Evolutionary conservation across 257 asterid genomes (phyloP).

Genomic region (Solanum verrucosum): DNA sequence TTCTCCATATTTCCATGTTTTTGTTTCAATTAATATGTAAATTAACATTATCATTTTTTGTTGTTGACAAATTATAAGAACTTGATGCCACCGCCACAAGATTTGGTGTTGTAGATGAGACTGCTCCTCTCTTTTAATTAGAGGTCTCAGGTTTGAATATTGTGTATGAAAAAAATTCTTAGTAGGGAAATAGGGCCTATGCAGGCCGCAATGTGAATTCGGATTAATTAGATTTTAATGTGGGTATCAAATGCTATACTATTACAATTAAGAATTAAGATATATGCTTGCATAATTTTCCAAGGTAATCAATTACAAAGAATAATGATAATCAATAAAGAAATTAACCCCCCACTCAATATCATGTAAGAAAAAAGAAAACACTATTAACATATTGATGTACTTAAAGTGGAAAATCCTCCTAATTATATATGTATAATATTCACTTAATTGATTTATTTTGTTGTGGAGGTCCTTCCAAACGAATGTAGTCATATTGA

Average conservation of each 20-base stretch:
- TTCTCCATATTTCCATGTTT: neutral
- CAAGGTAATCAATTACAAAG: neutral
- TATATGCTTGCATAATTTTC: neutral
- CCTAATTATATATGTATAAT: neutral
- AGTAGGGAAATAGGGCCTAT: neutral
- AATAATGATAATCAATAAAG: neutral
- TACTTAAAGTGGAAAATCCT: neutral
- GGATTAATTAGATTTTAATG: too few relatives aligned
- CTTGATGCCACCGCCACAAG: neutral
- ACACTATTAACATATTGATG: neutral
- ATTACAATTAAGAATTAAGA: neutral
- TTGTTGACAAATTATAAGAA: neutral
- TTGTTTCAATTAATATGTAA: neutral
- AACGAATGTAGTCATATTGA: constrained; percentile 52
- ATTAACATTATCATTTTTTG: neutral
- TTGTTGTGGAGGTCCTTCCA: constrained; percentile 22
- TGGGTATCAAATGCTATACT: neutral
- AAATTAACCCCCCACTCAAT: neutral
- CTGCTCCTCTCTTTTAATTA: neutral
- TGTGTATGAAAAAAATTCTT: neutral
- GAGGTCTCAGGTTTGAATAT: neutral
- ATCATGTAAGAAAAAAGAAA: neutral
- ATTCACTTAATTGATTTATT: neutral
- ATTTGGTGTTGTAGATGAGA: neutral
- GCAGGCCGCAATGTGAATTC: neutral